phyloP scores from a whole-genome alignment of 352 stramenopile species.

The Thraustotheca clavata region DNA sequence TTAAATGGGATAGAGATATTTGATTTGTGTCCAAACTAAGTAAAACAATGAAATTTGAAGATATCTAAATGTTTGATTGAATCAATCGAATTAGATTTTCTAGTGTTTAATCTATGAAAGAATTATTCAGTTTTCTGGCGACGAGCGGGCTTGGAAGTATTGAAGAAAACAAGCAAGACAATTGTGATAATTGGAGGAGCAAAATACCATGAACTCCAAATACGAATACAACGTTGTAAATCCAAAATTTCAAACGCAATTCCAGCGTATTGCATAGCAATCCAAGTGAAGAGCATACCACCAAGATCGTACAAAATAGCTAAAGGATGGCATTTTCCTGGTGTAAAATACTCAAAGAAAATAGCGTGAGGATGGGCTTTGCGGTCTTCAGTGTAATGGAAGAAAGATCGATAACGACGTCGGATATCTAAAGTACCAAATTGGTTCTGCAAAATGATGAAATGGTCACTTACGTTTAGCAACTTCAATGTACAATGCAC shows the following conservation, averaged over 20 bases:
- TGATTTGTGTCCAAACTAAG: too few species aligned
- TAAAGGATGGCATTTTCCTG: constrained; percentile 58
- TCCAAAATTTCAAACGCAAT: constrained; percentile 80
- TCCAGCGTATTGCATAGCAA: constrained; percentile 80
- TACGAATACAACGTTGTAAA: constrained; percentile 55
- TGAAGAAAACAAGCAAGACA: constrained; percentile 50
- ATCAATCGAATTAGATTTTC: too few species aligned
- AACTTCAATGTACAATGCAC: constrained; percentile 79
- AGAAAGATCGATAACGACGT: constrained; percentile 59
- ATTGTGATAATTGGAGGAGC: constrained; percentile 57
- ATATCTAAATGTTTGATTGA: too few species aligned
- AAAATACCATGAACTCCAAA: constrained; percentile 80
- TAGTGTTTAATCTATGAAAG: too few species aligned
- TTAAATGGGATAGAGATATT: too few species aligned
- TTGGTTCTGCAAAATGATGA: background rate
- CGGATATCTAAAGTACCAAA: constrained; percentile 37
- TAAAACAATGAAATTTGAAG: too few species aligned
- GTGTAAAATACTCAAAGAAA: constrained; percentile 64
- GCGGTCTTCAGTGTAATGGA: constrained; percentile 83
- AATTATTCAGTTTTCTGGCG: constrained; percentile 1
- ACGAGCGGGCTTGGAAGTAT: background rate
- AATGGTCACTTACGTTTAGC: constrained; percentile 45
- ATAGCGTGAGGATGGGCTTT: constrained; percentile 64
- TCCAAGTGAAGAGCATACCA: constrained; percentile 69
- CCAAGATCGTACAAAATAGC: constrained; percentile 69